A percentile compares a stretch with the other conserved stretches of the same genome.
These are phyloP conservation scores for Multifurca ochricompacta DNA, from an alignment of 768 basidiomycete species.

Conservation along the genomic window DNA sequence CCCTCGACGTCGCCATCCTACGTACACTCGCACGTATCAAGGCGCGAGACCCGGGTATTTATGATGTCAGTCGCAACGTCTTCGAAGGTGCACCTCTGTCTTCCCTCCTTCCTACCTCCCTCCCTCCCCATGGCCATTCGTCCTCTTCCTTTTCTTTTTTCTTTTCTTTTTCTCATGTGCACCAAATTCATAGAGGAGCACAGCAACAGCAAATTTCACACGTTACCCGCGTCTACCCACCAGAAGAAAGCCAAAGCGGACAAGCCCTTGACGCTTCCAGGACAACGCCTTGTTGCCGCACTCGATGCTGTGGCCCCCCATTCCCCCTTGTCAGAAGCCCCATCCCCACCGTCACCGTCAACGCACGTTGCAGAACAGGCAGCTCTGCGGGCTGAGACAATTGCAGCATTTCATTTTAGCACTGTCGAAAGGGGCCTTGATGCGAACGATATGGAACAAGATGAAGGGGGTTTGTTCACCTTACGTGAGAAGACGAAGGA, in stretches of 20 bases:
- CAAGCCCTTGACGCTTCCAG: conserved; percentile 70
- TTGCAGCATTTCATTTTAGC: conserved; percentile 67
- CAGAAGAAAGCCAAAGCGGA: conserved; percentile 49
- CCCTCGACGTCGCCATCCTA: conserved; percentile 89
- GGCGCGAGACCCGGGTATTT: conserved; percentile 77
- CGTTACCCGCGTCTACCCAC: conserved; percentile 24
- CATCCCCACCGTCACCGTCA: conserved; percentile 35
- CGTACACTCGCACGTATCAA: conserved; percentile 82
- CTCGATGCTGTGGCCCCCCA: conserved; percentile 51
- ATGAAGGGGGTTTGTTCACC: conserved; percentile 62
- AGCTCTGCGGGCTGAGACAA: conserved; percentile 70
- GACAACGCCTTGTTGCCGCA: conserved; percentile 57
- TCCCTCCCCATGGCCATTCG: background rate
- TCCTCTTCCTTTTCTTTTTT: background rate
- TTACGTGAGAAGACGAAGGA: conserved; percentile 72
- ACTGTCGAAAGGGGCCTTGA: conserved; percentile 25
- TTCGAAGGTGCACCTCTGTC: conserved; percentile 58
- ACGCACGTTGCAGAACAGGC: conserved; percentile 78
- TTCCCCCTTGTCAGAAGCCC: conserved; percentile 37
- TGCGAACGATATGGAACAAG: conserved; percentile 33
- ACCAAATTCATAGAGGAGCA: conserved; percentile 50
- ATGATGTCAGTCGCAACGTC: conserved; percentile 58
- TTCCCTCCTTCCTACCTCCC: background rate
- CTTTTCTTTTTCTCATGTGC: background rate
- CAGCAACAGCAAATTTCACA: conserved; percentile 40